Evolutionary conservation across 345 rosid genomes (phyloP), one percentile per base, ranked within the genome.

Genomic region (Brassica nigra): DNA sequence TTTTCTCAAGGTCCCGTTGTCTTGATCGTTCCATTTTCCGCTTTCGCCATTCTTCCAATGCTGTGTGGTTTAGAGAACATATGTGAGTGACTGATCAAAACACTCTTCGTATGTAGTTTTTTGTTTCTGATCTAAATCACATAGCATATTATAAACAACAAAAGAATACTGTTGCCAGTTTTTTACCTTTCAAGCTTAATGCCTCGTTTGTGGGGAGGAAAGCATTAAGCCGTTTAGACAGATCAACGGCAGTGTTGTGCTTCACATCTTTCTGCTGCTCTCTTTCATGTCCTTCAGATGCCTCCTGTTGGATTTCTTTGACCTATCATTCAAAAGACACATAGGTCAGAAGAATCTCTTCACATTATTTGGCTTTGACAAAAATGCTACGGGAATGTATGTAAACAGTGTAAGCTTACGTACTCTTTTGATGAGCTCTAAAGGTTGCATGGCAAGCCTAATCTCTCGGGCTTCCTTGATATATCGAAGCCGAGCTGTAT

Each of bases 41-140:
- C 81, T 89, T 92, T 15, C 95, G 88, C 97, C 98, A 94, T 78
- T 92, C 95, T 82, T 92, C 98, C 36, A 90, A 73, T 73, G 98
- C 97, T 92, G 89, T 36, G 39, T 8, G 7, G 57, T 58, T 9
- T 11, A 4, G 4, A 79, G 8, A 69, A 12, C 66, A 74, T 23
- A 10, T 74, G 16, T 39, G 47, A 39, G 31, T 65, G 6, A 68
- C 42, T 59, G 20, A 68, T 62, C 70, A 28, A 52, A 70, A 75
- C 55, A 61, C 54, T 67, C 57, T 62, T 54, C 9, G 2, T 33
- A 8, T 11, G 33, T 31, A n/a, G 18, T 30, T 23, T 23, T 39
- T 39, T 58, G 6, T 10, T 58, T 31, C 20, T 57, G 2, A 54
- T 71, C 42, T 27, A 16, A 58, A 79, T 29, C 33, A 29, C 54